phyloP scores from a whole-genome alignment of 306 rosid genomes.

The Vachellia collinsii region DNA sequence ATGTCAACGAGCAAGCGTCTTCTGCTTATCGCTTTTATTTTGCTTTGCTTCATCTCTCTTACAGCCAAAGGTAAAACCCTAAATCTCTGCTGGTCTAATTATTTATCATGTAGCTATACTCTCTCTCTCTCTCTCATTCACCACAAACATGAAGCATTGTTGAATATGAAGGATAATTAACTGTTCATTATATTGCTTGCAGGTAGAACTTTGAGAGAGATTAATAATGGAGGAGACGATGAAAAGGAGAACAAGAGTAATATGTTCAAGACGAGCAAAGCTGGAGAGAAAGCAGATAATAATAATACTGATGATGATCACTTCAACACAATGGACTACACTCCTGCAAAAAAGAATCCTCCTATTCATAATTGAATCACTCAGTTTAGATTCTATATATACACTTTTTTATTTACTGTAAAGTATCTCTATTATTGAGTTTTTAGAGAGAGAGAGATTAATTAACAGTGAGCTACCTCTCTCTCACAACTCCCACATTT shows the following conservation, averaged over 20 bases:
- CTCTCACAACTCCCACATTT: too few relatives aligned
- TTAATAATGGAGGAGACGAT: slow-evolving; percentile 3
- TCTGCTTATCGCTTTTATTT: slow-evolving; percentile 55
- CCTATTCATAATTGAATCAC: slow-evolving; percentile 72
- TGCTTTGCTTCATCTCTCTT: slow-evolving; percentile 52
- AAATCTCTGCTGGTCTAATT: not conserved
- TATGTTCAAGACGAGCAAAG: slow-evolving; percentile 34
- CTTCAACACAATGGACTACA: slow-evolving; percentile 68
- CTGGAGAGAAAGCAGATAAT: slow-evolving; percentile 29
- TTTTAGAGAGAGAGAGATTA: not conserved
- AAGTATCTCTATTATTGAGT: not conserved
- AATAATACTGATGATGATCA: slow-evolving; percentile 30
- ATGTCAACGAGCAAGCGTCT: slow-evolving; percentile 41
- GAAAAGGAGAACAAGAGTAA: not conserved
- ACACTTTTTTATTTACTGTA: not conserved
- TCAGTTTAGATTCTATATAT: not conserved
- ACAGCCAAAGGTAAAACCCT: slow-evolving; percentile 43
- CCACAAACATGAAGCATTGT: not conserved
- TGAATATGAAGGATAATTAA: not conserved
- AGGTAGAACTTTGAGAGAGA: slow-evolving; percentile 46
- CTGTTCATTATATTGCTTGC: slow-evolving; percentile 1
- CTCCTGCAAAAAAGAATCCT: slow-evolving; percentile 76
- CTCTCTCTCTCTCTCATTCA: not conserved
- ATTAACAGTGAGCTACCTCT: too few relatives aligned
- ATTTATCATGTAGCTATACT: not conserved